These are phyloP conservation scores for Cryomyces minteri DNA, from an alignment of 495 filamentous ascomycete genomes.

Conservation along the genomic window DNA sequence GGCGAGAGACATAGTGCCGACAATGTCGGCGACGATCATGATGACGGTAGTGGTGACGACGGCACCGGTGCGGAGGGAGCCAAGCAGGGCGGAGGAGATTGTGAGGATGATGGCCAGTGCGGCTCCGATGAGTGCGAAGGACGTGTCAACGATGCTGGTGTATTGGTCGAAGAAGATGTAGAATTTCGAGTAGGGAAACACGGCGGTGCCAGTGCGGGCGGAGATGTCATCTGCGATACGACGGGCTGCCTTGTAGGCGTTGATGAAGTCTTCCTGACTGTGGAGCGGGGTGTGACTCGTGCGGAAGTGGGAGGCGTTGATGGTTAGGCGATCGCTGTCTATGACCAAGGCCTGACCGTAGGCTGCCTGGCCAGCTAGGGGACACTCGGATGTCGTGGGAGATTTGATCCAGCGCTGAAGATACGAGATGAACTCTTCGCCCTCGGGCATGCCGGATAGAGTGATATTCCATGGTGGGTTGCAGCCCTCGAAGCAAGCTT, in stretches of 20 bases:
- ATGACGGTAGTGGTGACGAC: constrained; percentile 70
- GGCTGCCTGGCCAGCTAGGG: constrained; percentile 69
- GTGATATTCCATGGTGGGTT: constrained; percentile 73
- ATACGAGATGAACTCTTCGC: constrained; percentile 74
- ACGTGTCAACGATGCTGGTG: constrained; percentile 59
- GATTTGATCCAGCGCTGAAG: constrained; percentile 62
- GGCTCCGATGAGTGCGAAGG: constrained; percentile 58
- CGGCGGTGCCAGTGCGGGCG: constrained; percentile 44
- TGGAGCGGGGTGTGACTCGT: constrained; percentile 71
- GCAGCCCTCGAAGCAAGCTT: constrained; percentile 60
- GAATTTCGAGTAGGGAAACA: constrained; percentile 92
- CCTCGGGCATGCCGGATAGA: constrained; percentile 79
- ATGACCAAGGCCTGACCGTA: constrained; percentile 77
- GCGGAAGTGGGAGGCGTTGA: constrained; percentile 76
- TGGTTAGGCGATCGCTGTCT: constrained; percentile 40
- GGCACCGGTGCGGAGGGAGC: constrained; percentile 62
- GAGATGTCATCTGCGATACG: constrained; percentile 66
- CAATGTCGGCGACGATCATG: constrained; percentile 90
- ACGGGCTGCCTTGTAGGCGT: constrained; percentile 71
- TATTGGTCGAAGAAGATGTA: constrained; percentile 99
- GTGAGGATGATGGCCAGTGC: constrained; percentile 70
- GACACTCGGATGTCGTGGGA: constrained; percentile 66
- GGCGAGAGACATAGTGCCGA: constrained; percentile 80
- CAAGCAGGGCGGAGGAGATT: constrained; percentile 59
- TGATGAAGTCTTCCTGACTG: constrained; percentile 86